Evolutionary conservation across 2,329 filamentous ascomycete species (phyloP).

Genomic region (Monosporascus sp.): DNA sequence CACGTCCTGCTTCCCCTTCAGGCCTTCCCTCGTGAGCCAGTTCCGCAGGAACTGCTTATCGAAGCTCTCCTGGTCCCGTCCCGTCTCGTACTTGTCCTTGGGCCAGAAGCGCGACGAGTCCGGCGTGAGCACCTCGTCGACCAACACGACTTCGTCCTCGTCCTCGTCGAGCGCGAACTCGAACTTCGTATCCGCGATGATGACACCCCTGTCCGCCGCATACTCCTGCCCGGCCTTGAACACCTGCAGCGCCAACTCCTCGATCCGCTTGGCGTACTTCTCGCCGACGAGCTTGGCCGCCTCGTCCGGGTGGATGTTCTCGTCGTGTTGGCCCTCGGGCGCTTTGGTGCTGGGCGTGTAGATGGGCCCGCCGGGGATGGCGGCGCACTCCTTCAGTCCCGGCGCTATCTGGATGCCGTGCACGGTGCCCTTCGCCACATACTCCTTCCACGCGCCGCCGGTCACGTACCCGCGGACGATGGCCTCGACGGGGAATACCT

Average conservation of each 20-base stretch:
- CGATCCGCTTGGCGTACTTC: constrained; percentile 58
- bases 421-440: constrained; percentile 67
- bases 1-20: constrained; percentile 71
- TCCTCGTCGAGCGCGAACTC: constrained; percentile 49
- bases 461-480: constrained; percentile 87
- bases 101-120: constrained; percentile 86
- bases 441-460: constrained; percentile 76
- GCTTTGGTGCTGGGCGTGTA: constrained; percentile 82
- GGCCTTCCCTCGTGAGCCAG: constrained; percentile 67
- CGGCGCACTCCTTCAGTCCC: constrained; percentile 65
- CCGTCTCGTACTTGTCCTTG: constrained; percentile 39
- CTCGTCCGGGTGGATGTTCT: constrained; percentile 73
- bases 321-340: constrained; percentile 68
- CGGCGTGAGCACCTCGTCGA: constrained; percentile 81
- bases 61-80: constrained; percentile 10
- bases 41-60: constrained; percentile 84
- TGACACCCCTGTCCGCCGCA: constrained; percentile 60
- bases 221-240: constrained; percentile 60
- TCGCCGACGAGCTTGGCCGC: constrained; percentile 60
- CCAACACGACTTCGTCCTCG: constrained; percentile 63
- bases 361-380: constrained; percentile 60
- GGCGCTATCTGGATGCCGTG: constrained; percentile 67
- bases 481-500: constrained; percentile 73
- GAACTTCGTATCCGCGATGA: constrained; percentile 51
- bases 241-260: constrained; percentile 57